A percentile compares a stretch with the other conserved stretches of the same genome.
phyloP scores from a whole-genome alignment of 495 filamentous ascomycete genomes.

The Aspergillus diversus region DNA sequence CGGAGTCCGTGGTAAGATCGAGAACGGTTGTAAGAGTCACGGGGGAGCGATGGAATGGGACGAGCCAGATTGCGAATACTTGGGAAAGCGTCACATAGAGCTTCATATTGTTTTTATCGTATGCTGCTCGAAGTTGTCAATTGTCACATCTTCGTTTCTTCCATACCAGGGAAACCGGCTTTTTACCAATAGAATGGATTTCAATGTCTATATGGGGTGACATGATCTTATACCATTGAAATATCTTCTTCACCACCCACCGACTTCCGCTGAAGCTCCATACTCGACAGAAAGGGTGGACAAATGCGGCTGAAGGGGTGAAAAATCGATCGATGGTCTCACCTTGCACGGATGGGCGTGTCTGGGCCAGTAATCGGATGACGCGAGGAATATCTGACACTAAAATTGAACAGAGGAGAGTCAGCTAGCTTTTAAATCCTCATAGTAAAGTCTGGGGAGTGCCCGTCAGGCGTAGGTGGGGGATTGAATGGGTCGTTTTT shows the following conservation, averaged over 20 bases:
- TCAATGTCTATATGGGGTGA: slow-evolving; percentile 72
- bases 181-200: slow-evolving; percentile 67
- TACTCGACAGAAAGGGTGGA: slow-evolving; percentile 80
- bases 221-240: slow-evolving; percentile 86
- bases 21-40: slow-evolving; percentile 78
- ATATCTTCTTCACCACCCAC: slow-evolving; percentile 66
- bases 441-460: neutral
- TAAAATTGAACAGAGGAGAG: slow-evolving; percentile 25
- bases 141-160: neutral
- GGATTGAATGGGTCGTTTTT: neutral
- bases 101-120: slow-evolving; percentile 62
- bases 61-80: slow-evolving; percentile 73
- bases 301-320: slow-evolving; percentile 67
- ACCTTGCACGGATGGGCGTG: slow-evolving; percentile 63
- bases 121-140: slow-evolving; percentile 50
- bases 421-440: neutral
- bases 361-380: slow-evolving; percentile 68
- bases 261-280: slow-evolving; percentile 61
- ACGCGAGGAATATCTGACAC: slow-evolving; percentile 60
- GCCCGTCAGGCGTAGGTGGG: neutral
- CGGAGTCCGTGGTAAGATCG: slow-evolving; percentile 47
- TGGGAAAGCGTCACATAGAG: slow-evolving; percentile 75
- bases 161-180: neutral
- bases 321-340: slow-evolving; percentile 70
- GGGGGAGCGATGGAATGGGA: slow-evolving; percentile 70